phyloP scores from a whole-genome alignment of 495 filamentous ascomycete genomes.

The Penicillium crystallinum region DNA sequence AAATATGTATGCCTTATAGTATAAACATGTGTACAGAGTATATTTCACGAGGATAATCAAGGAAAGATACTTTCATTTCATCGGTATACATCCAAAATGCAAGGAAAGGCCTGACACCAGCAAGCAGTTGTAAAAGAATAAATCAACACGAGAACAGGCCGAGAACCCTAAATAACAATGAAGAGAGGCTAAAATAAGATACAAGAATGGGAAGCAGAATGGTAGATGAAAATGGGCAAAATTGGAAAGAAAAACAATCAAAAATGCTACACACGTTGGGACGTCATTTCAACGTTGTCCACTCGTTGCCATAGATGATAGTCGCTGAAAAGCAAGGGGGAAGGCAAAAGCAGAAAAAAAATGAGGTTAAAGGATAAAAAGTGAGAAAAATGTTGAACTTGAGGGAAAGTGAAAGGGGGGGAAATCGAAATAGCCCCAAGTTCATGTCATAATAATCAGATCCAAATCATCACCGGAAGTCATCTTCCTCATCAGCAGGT shows the following conservation, averaged over 20 bases:
- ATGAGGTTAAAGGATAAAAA: constrained; percentile 7
- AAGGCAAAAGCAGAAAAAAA: constrained; percentile 3
- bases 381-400: neutral
- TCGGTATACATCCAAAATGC: neutral
- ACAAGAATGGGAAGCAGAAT: constrained; percentile 8
- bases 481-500: constrained; percentile 37
- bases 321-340: constrained; percentile 28
- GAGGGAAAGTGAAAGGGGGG: neutral
- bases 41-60: too few species aligned
- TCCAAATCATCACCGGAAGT: constrained; percentile 33
- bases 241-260: constrained; percentile 12
- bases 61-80: neutral
- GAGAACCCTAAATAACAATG: neutral
- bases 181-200: constrained; percentile 1
- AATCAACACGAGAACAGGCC: neutral
- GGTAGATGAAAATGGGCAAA: neutral
- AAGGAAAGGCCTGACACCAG: neutral
- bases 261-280: constrained; percentile 32
- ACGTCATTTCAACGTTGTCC: constrained; percentile 41
- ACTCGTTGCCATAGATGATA: constrained; percentile 39
- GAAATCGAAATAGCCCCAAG: neutral
- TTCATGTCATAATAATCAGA: neutral
- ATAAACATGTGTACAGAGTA: neutral
- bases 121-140: neutral
- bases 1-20: neutral